phyloP scores from a whole-genome alignment of 2,329 filamentous ascomycete species.

The Coccinonectria pachysandricola region DNA sequence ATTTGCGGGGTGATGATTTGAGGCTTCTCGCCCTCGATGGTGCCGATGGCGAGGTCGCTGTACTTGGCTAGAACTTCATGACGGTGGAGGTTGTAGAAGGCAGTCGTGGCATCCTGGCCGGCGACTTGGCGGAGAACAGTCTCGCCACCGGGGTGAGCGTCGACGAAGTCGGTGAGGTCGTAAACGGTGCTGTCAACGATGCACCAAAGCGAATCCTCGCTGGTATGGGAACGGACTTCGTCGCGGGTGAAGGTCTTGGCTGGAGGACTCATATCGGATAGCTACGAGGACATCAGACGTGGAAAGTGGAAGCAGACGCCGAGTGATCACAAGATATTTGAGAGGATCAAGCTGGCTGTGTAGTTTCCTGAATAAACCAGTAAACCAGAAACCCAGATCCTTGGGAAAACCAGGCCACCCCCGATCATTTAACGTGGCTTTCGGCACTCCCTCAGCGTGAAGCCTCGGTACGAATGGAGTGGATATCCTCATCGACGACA shows the following conservation, averaged over 20 bases:
- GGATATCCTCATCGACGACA: too few species aligned
- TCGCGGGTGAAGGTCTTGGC: constrained; percentile 45
- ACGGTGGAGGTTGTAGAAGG: constrained; percentile 86
- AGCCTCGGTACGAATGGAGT: too few species aligned
- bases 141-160: constrained; percentile 75
- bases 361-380: too few species aligned
- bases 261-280: constrained; percentile 27
- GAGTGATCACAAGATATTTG: too few species aligned
- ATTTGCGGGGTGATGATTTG: constrained; percentile 59
- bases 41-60: constrained; percentile 62
- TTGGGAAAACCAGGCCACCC: too few species aligned
- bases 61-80: constrained; percentile 85
- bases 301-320: too few species aligned
- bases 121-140: constrained; percentile 73
- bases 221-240: constrained; percentile 67
- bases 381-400: too few species aligned
- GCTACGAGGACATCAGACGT: too few species aligned
- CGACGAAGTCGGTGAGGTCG: constrained; percentile 74
- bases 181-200: constrained; percentile 83
- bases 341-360: too few species aligned
- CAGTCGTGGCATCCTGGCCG: constrained; percentile 68
- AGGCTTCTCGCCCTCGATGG: constrained; percentile 62
- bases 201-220: constrained; percentile 67
- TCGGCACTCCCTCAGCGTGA: too few species aligned
- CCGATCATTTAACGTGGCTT: too few species aligned